A percentile compares a stretch with the other conserved stretches of the same genome.
phyloP scores from a whole-genome alignment of 805 yeast species.

The Candida jianshihensis region DNA sequence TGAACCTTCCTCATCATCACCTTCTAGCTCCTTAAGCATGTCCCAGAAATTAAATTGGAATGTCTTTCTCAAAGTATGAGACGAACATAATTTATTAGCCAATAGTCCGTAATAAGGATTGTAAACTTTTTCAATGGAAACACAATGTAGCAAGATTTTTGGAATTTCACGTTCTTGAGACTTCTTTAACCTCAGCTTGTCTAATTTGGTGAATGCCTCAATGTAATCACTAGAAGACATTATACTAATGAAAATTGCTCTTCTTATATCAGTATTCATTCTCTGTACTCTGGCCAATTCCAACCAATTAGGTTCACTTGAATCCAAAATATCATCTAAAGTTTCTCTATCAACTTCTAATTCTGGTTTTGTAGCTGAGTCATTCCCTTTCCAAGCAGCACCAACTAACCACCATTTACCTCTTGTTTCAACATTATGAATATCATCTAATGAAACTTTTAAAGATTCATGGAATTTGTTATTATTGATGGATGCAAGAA shows the following conservation, averaged over 20 bases:
- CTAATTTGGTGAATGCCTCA: conserved; percentile 79
- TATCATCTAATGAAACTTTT: conserved; percentile 78
- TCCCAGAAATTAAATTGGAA: conserved; percentile 93
- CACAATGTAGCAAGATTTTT: conserved; percentile 77
- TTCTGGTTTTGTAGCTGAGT: conserved; percentile 14
- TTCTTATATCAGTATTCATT: conserved; percentile 92
- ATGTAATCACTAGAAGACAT: conserved; percentile 93
- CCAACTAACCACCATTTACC: conserved; percentile 99
- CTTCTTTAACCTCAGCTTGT: conserved; percentile 69
- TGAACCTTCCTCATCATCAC: conserved; percentile 32
- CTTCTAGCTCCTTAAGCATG: conserved; percentile 62
- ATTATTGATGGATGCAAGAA: conserved; percentile 44
- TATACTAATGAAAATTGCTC: conserved; percentile 88
- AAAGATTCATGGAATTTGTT: conserved; percentile 61
- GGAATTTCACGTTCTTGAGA: conserved; percentile 86
- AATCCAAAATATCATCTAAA: conserved; percentile 13
- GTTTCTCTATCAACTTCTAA: conserved; percentile 14
- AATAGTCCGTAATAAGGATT: conserved; percentile 87
- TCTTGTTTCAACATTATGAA: conserved; percentile 61
- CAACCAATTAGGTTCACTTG: conserved; percentile 68
- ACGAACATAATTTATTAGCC: conserved; percentile 69
- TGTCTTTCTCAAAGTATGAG: conserved; percentile 69
- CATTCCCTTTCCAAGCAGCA: conserved; percentile 86
- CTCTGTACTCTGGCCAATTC: conserved; percentile 80
- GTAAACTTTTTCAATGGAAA: conserved; percentile 71